phyloP scores from a whole-genome alignment of 176 grass and related monocot species.

The Saccharum officinarum region DNA sequence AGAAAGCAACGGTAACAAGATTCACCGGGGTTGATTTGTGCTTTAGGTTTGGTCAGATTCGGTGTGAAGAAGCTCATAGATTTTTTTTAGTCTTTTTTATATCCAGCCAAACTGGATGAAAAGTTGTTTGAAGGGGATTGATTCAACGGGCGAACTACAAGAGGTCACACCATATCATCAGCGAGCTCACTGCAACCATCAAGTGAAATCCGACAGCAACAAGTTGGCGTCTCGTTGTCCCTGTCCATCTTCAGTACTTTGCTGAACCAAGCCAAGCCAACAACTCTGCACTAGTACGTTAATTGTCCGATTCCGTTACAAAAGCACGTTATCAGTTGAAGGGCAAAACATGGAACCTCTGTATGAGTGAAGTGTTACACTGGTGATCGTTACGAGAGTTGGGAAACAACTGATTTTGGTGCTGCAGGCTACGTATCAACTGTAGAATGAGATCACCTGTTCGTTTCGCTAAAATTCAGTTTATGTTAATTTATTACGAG shows the following conservation, averaged over 20 bases:
- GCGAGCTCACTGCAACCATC: not conserved
- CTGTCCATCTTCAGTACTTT: not conserved
- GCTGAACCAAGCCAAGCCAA: not conserved
- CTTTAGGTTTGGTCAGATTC: not conserved
- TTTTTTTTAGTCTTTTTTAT: not conserved
- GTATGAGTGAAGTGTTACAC: too few species aligned
- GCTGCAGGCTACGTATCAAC: not conserved
- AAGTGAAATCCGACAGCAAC: slow-evolving; percentile 1
- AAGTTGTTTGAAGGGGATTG: not conserved
- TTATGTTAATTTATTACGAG: too few species aligned
- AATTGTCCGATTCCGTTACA: not conserved
- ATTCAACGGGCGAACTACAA: not conserved
- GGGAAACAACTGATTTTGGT: too few species aligned
- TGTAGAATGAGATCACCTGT: too few species aligned
- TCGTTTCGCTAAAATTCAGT: too few species aligned
- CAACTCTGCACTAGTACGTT: not conserved
- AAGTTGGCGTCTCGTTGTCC: not conserved
- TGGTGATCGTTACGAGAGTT: too few species aligned
- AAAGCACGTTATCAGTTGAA: not conserved
- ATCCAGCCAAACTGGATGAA: not conserved
- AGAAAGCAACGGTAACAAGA: too few species aligned
- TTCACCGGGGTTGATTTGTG: too few species aligned
- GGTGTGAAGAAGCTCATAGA: not conserved
- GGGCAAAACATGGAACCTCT: not conserved
- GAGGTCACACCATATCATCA: not conserved